Evolutionary conservation across 2,329 filamentous ascomycete genomes (phyloP), one percentile per base, ranked within the genome.

Genomic region (Fusarium annulatum): DNA sequence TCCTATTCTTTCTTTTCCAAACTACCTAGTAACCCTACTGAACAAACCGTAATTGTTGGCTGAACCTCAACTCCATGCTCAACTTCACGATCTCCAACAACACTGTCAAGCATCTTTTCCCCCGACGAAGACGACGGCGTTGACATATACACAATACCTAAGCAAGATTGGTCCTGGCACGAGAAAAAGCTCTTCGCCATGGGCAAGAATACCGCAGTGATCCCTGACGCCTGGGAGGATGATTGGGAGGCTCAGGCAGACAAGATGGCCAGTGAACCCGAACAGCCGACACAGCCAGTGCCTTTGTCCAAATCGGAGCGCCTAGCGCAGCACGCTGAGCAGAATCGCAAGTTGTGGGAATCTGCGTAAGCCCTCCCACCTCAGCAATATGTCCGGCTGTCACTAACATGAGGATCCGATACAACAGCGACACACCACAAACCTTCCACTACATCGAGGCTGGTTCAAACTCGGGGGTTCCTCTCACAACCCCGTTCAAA

Each of bases 171-270:
- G 26, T 18, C 10, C 34, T 58, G 33, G 46, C 38, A 9, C 36
- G 41, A 36, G 28, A 36, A 53, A 60, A 52, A 26, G 14, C 34
- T 46, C 26, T 61, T 73, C 76, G 85, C 83, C 80, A 86, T 86
- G 86, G 77, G 80, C 75, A 85, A 85, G 83, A 84, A 81, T 41
- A 67, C 76, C 21, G 82, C 82, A 23, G 82, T 82, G 28, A 82
- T 92, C 66, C 91, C 93, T 42, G 90, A 95, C 81, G 95, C 94
- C 26, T 98, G 96, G 96, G 94, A 96, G 39, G 88, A 97, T 77
- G 94, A 97, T 79, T 98, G 95, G 95, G 94, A 96, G 81, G 84
- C 86, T 10, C 88, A 93, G 79, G 94, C 93, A 64, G 94, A 97
- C 81, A 87, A 80, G 65, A 76, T 82, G 34, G 80, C 82, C 46